phyloP scores from a whole-genome alignment of 805 yeast genomes.

The Wickerhamiella musiphila region DNA sequence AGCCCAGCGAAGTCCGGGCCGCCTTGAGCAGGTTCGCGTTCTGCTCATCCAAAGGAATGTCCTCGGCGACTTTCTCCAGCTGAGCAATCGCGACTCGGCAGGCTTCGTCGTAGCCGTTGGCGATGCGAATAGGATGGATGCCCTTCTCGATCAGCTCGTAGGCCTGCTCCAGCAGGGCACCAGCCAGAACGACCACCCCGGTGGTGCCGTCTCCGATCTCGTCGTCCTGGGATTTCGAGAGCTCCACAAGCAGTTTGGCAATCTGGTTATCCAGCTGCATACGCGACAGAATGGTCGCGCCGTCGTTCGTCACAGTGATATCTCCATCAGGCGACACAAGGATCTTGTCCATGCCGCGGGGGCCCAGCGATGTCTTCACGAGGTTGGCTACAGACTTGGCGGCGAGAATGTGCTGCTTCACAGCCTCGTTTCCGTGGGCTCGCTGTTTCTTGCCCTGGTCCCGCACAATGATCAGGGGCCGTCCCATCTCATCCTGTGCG shows the following conservation, averaged over 20 bases:
- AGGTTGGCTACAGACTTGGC: constrained; percentile 90
- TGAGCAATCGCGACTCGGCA: constrained; percentile 74
- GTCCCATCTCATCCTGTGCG: constrained; percentile 98
- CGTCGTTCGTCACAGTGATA: constrained; percentile 94
- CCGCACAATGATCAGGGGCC: constrained; percentile 94
- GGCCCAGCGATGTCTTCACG: constrained; percentile 85
- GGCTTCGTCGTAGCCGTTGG: constrained; percentile 95
- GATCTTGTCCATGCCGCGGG: constrained; percentile 96
- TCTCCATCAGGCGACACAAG: constrained; percentile 93
- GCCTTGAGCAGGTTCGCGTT: constrained; percentile 53
- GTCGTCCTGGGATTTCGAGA: constrained; percentile 89
- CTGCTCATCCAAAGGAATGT: constrained; percentile 33
- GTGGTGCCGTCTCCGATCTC: constrained; percentile 99
- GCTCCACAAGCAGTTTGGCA: constrained; percentile 86
- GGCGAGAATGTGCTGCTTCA: constrained; percentile 71
- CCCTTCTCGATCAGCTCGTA: constrained; percentile 88
- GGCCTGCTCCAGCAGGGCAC: constrained; percentile 89
- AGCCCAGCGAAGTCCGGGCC: constrained; percentile 86
- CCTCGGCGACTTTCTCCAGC: constrained; percentile 61
- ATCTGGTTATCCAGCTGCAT: constrained; percentile 94
- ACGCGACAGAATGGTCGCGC: constrained; percentile 89
- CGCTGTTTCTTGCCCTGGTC: constrained; percentile 53
- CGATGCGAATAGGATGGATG: constrained; percentile 90
- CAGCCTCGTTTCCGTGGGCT: constrained; percentile 64
- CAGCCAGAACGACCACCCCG: constrained; percentile 93